phyloP scores from a whole-genome alignment of 345 rosid species.

The Salix dunnii region DNA sequence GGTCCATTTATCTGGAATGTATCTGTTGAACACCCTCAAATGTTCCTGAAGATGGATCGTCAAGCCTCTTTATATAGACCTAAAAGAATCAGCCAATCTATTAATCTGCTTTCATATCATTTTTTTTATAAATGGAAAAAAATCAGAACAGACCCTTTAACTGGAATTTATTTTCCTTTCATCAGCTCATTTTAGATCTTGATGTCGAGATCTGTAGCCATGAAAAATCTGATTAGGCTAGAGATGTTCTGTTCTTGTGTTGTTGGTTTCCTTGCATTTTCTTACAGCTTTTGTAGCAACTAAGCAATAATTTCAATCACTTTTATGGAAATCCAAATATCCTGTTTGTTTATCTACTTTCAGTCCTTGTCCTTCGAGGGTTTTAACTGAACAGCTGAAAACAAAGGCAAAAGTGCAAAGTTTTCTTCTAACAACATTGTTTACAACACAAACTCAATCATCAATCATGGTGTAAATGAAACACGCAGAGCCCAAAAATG shows the following conservation, averaged over 20 bases:
- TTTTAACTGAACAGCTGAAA: background rate
- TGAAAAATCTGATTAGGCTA: background rate
- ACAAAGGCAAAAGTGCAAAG: background rate
- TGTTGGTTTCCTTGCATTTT: background rate
- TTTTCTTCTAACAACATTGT: slow-evolving; percentile 1
- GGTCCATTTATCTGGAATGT: slow-evolving; percentile 57
- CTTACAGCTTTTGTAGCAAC: background rate
- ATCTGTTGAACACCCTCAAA: slow-evolving; percentile 66
- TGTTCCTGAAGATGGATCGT: slow-evolving; percentile 42
- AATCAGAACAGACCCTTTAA: background rate
- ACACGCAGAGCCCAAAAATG: slow-evolving; percentile 1
- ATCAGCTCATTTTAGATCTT: background rate
- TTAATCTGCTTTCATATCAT: background rate
- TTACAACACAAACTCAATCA: slow-evolving; percentile 9
- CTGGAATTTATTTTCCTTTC: background rate
- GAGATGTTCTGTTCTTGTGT: background rate
- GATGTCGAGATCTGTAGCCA: background rate
- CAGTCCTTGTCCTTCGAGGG: background rate
- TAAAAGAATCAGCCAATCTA: slow-evolving; percentile 2
- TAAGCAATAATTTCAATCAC: too few relatives aligned
- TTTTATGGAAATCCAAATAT: too few relatives aligned
- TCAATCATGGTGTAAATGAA: slow-evolving; percentile 3
- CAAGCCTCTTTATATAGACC: slow-evolving; percentile 57
- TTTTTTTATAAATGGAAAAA: background rate
- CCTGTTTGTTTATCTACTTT: too few relatives aligned